A percentile compares a stretch with the other conserved stretches of the same genome.
Conservation (phyloP, 768 basidiomycete genomes). For the Rhizopogon vulgaris region DNA sequence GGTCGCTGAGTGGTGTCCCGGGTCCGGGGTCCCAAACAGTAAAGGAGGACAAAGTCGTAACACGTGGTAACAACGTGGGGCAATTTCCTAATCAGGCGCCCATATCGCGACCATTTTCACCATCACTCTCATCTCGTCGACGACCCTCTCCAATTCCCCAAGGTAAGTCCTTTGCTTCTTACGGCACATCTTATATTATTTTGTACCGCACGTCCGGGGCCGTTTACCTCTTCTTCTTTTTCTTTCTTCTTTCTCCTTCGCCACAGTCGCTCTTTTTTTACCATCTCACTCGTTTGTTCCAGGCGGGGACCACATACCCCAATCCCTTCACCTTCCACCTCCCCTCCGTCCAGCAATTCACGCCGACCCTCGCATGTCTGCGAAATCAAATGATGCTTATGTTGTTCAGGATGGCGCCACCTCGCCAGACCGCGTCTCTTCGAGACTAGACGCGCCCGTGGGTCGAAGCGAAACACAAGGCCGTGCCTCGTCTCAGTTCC, state of each 20-base stretch:
- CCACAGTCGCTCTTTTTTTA: not conserved
- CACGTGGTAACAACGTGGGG: conserved; percentile 17
- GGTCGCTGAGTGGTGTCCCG: not conserved
- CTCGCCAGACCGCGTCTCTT: conserved; percentile 10
- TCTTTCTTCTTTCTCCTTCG: not conserved
- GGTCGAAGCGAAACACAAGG: conserved; percentile 4
- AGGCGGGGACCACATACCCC: not conserved
- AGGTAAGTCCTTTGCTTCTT: not conserved
- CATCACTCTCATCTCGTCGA: conserved; percentile 20
- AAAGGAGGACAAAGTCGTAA: not conserved
- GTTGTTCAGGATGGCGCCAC: conserved; percentile 9
- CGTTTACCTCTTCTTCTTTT: not conserved
- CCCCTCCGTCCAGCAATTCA: not conserved
- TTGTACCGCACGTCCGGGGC: not conserved
- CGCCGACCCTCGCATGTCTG: not conserved
- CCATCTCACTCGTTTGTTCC: not conserved
- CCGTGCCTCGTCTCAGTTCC: conserved; percentile 3
- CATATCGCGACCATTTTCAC: conserved; percentile 22
- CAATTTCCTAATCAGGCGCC: conserved; percentile 12
- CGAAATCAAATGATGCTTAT: conserved; percentile 6
- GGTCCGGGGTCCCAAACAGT: conserved; percentile 18
- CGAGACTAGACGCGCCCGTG: conserved; percentile 14
- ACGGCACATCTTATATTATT: not conserved
- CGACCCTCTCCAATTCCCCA: conserved; percentile 11
- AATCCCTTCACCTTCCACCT: not conserved